These are phyloP conservation scores for Leptographium wingfieldii DNA, from an alignment of 2,329 filamentous ascomycete species.

Conservation along the genomic window DNA sequence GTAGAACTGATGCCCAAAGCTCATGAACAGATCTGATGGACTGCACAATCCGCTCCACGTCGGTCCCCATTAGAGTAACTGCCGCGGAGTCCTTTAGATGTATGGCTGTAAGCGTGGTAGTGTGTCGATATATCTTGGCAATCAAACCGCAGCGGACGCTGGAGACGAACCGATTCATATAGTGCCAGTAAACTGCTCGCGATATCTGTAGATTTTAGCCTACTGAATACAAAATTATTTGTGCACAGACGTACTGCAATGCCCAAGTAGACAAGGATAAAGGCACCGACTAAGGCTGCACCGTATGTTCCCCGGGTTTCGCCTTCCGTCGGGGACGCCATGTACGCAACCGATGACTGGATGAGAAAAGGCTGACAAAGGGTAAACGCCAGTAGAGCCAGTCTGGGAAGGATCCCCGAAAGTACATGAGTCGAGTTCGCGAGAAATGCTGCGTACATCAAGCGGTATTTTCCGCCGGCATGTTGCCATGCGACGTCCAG, in stretches of 20 bases:
- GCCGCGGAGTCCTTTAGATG: slow-evolving; percentile 8
- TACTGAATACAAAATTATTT: neutral
- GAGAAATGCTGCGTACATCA: neutral
- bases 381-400: slow-evolving; percentile 16
- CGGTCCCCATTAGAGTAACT: slow-evolving; percentile 19
- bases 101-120: neutral
- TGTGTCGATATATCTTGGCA: neutral
- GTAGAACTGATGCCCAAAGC: slow-evolving; percentile 7
- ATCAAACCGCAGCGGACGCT: neutral
- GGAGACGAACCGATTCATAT: neutral
- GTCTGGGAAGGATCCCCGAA: slow-evolving; percentile 11
- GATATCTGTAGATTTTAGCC: neutral
- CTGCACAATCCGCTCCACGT: slow-evolving; percentile 17
- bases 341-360: slow-evolving; percentile 16
- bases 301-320: slow-evolving; percentile 20
- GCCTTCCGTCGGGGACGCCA: slow-evolving; percentile 12
- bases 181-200: neutral
- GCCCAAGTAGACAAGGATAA: slow-evolving; percentile 24
- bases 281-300: slow-evolving; percentile 24
- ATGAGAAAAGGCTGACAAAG: slow-evolving; percentile 22
- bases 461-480: neutral
- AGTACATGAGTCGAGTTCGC: neutral
- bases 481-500: neutral
- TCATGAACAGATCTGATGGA: slow-evolving; percentile 16
- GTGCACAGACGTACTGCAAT: slow-evolving; percentile 19